Percentiles rank a stretch among this genome's conserved stretches.
Evolutionary conservation across 208 protist species (phyloP).

Genomic region (Trypanosoma boissoni): DNA sequence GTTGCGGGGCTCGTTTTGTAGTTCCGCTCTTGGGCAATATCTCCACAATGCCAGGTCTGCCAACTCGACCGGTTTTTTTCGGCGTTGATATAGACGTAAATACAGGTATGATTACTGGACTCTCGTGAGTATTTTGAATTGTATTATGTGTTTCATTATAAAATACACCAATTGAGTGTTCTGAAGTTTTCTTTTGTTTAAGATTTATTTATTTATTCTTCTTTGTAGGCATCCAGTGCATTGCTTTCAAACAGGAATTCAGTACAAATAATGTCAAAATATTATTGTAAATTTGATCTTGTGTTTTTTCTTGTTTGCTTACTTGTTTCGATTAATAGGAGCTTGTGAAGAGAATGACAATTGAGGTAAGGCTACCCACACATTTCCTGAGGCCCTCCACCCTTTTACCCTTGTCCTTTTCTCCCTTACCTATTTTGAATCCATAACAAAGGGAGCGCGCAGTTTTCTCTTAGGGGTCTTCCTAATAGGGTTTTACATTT

Average conservation of each 20-base stretch:
- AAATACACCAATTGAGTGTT: too few relatives aligned
- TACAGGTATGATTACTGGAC: conserved; percentile 85
- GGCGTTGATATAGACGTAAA: conserved; percentile 96
- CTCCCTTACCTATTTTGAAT: too few relatives aligned
- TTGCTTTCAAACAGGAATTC: too few relatives aligned
- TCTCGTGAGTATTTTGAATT: conserved; percentile 81
- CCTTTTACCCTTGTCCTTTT: too few relatives aligned
- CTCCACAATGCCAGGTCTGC: conserved; percentile 93
- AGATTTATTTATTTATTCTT: background rate
- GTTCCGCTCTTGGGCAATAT: conserved; percentile 95
- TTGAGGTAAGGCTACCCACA: too few relatives aligned
- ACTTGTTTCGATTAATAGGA: too few relatives aligned
- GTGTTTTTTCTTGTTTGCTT: background rate
- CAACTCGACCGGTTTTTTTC: conserved; percentile 95
- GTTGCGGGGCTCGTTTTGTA: conserved; percentile 94
- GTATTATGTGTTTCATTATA: background rate
- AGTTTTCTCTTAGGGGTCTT: too few relatives aligned
- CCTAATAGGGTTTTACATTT: too few relatives aligned
- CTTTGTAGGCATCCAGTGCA: background rate
- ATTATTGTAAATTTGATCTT: background rate
- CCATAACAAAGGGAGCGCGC: too few relatives aligned
- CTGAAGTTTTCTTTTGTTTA: conserved; percentile 2
- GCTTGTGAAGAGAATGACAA: too few relatives aligned
- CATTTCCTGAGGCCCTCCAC: too few relatives aligned
- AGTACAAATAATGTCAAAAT: background rate